A percentile compares a stretch with the other conserved stretches of the same genome.
Evolutionary conservation across 2,329 filamentous ascomycete genomes (phyloP).

Genomic region (Epicoccum sorghinum): DNA sequence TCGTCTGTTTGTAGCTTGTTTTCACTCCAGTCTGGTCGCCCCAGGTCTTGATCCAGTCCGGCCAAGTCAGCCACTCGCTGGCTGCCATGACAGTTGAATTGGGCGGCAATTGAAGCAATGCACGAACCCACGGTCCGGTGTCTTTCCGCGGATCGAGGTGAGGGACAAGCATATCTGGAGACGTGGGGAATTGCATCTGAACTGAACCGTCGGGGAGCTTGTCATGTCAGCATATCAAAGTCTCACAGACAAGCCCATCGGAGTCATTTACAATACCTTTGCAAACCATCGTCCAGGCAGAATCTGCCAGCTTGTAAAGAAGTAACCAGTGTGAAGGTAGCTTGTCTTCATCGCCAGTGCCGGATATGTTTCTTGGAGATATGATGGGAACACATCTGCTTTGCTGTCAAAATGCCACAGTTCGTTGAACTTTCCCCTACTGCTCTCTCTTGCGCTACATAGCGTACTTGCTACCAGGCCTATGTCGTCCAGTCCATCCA

Average conservation of each 20-base stretch:
- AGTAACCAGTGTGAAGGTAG: conserved; percentile 29
- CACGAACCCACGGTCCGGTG: conserved; percentile 24
- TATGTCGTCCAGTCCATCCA: conserved; percentile 25
- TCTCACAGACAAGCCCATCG: not conserved
- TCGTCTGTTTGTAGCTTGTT: conserved; percentile 26
- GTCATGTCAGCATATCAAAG: not conserved
- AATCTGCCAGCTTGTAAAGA: conserved; percentile 29
- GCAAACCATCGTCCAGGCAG: conserved; percentile 23
- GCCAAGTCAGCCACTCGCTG: conserved; percentile 25
- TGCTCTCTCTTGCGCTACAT: conserved; percentile 29
- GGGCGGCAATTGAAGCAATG: conserved; percentile 25
- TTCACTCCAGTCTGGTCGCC: conserved; percentile 24
- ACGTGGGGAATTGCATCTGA: conserved; percentile 25
- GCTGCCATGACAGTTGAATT: conserved; percentile 34
- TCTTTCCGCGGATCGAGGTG: conserved; percentile 24
- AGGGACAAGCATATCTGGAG: conserved; percentile 17
- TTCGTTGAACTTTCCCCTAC: conserved; percentile 28
- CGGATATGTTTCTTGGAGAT: conserved; percentile 26
- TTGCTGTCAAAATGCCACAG: conserved; percentile 41
- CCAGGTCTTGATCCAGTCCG: conserved; percentile 31
- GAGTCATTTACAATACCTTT: conserved; percentile 14
- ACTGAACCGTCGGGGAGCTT: conserved; percentile 21
- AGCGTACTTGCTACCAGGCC: conserved; percentile 32
- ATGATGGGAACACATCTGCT: conserved; percentile 28
- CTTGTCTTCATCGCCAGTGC: conserved; percentile 27